Conservation (phyloP, 345 rosid species). For the Alliaria petiolata region DNA sequence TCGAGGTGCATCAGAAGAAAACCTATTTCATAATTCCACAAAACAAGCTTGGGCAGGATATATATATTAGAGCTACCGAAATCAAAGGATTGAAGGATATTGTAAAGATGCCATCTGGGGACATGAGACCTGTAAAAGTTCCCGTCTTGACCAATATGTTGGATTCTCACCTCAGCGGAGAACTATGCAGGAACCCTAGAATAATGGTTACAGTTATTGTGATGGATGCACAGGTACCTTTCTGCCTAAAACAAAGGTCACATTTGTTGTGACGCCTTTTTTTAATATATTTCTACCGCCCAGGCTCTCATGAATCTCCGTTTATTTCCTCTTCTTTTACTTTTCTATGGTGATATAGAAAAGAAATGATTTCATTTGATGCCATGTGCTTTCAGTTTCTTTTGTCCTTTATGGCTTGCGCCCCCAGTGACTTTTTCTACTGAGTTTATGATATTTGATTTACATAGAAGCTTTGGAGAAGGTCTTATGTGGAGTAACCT, state of each 20-base stretch:
- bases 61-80: constrained; percentile 73
- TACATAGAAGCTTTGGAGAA: constrained; percentile 7
- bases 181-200: constrained; percentile 43
- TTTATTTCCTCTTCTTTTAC: background rate
- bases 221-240: constrained; percentile 67
- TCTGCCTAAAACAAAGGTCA: background rate
- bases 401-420: background rate
- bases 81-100: constrained; percentile 51
- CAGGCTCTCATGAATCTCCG: background rate
- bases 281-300: background rate
- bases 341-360: background rate
- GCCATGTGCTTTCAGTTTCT: background rate
- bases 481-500: constrained; percentile 9
- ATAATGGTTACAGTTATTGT: constrained; percentile 73
- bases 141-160: constrained; percentile 83
- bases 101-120: constrained; percentile 89
- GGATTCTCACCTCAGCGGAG: constrained; percentile 76
- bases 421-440: background rate
- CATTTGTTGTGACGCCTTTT: too few species aligned
- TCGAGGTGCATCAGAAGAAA: constrained; percentile 69
- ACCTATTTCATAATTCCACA: constrained; percentile 78
- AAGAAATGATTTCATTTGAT: background rate
- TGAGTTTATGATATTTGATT: background rate
- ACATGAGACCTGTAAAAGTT: constrained; percentile 76
- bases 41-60: constrained; percentile 94